A percentile compares a stretch with the other conserved stretches of the same genome.
Conservation (phyloP, 306 rosid species). For the Sechiopsis laciniata region DNA sequence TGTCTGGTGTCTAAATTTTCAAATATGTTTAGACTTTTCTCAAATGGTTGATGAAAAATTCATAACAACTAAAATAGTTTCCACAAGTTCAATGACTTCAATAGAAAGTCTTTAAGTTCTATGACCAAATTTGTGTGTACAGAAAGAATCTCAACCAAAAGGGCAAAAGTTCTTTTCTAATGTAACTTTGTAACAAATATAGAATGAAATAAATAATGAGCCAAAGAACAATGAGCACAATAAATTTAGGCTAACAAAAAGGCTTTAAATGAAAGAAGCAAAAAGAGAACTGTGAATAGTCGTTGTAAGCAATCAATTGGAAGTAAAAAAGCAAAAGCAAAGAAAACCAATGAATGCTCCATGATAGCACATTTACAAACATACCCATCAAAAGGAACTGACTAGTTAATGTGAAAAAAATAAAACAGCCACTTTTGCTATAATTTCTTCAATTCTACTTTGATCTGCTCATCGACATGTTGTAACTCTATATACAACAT, state of each 20-base stretch:
- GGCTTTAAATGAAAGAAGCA: conserved; percentile 16
- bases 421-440: too few species aligned
- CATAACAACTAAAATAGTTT: too few species aligned
- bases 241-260: conserved; percentile 29
- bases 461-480: too few species aligned
- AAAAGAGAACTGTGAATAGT: conserved; percentile 34
- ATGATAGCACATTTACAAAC: not conserved
- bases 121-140: too few species aligned
- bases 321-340: not conserved
- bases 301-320: conserved; percentile 45
- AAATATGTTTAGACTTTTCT: too few species aligned
- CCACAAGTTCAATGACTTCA: too few species aligned
- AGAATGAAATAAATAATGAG: conserved; percentile 23
- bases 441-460: too few species aligned
- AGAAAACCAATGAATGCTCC: not conserved
- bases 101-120: too few species aligned
- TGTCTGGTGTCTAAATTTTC: too few species aligned
- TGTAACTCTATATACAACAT: too few species aligned
- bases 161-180: not conserved
- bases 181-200: not conserved
- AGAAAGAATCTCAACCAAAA: not conserved
- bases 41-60: too few species aligned
- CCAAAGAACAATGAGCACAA: conserved; percentile 35
- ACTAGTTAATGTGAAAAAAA: not conserved
- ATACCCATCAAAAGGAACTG: not conserved